Conservation (phyloP, 1,139 yeast genomes). For the Saccharomycopsis hybrid region DNA sequence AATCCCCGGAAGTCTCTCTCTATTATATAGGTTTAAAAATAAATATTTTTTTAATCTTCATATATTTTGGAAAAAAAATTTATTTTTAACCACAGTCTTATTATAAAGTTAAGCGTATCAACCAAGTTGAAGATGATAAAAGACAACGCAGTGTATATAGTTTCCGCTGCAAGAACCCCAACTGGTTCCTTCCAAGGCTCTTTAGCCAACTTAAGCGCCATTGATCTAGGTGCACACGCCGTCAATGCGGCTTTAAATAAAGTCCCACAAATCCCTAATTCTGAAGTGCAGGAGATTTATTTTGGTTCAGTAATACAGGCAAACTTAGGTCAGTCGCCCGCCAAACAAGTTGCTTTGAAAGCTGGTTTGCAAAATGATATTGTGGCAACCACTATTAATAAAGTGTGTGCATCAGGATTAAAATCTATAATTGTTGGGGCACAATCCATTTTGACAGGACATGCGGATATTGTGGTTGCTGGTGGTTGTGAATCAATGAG, state of each 20-base stretch:
- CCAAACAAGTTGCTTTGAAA: slow-evolving; percentile 90
- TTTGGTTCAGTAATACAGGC: slow-evolving; percentile 94
- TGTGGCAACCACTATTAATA: slow-evolving; percentile 86
- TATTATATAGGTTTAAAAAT: too few relatives aligned
- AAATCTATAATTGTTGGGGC: slow-evolving; percentile 87
- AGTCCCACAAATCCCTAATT: slow-evolving; percentile 71
- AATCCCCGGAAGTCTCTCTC: too few relatives aligned
- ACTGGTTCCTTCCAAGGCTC: slow-evolving; percentile 89
- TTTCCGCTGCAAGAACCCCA: slow-evolving; percentile 88
- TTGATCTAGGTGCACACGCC: slow-evolving; percentile 87
- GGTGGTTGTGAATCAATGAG: slow-evolving; percentile 99
- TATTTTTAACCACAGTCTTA: too few relatives aligned
- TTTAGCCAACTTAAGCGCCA: slow-evolving; percentile 63
- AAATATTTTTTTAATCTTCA: too few relatives aligned
- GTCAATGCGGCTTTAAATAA: slow-evolving; percentile 80
- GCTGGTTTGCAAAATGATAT: slow-evolving; percentile 77
- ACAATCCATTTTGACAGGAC: slow-evolving; percentile 80
- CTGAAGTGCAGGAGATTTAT: slow-evolving; percentile 79
- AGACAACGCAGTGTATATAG: slow-evolving; percentile 65
- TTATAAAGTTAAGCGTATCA: too few relatives aligned
- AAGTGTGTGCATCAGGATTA: slow-evolving; percentile 96
- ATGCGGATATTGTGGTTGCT: slow-evolving; percentile 86
- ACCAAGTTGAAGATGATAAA: background rate
- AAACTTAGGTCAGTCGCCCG: slow-evolving; percentile 94
- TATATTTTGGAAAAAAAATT: too few relatives aligned